phyloP scores from a whole-genome alignment of 73 alveolate genomes.

The Effrenium voratum region DNA sequence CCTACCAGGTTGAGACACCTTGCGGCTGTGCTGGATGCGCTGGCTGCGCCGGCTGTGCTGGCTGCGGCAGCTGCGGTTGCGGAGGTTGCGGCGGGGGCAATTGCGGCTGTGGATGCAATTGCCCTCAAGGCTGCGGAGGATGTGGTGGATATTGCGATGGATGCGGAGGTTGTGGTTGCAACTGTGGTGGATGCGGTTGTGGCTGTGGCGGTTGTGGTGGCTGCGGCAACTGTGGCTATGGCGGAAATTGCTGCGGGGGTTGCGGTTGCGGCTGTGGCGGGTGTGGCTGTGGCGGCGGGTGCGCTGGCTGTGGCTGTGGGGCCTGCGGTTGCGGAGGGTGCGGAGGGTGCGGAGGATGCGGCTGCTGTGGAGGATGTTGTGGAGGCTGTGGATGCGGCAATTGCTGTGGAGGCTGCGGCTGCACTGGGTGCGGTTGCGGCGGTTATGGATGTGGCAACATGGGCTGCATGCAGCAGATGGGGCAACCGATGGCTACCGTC shows the following conservation, averaged over 20 bases:
- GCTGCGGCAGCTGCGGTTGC: neutral
- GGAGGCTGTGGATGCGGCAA: conserved; percentile 41
- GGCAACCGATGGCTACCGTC: conserved; percentile 34
- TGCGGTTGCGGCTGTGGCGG: conserved; percentile 35
- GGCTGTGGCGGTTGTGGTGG: neutral
- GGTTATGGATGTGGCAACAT: neutral
- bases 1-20: neutral
- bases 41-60: neutral
- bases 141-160: neutral
- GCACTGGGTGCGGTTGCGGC: neutral
- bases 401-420: conserved; percentile 29
- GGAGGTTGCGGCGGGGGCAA: neutral
- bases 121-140: neutral
- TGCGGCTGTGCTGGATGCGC: neutral
- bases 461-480: conserved; percentile 52
- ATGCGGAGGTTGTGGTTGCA: neutral
- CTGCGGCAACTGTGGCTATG: neutral
- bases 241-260: neutral
- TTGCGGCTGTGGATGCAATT: no score
- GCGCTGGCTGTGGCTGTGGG: conserved; percentile 7
- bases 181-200: neutral
- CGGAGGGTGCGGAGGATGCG: neutral
- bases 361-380: conserved; percentile 8
- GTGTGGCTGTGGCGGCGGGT: conserved; percentile 5
- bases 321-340: conserved; percentile 11